Evolutionary conservation across 2,329 filamentous ascomycete genomes (phyloP), one percentile per base, ranked within the genome.

Genomic region (Aspergillus pseudonomiae): DNA sequence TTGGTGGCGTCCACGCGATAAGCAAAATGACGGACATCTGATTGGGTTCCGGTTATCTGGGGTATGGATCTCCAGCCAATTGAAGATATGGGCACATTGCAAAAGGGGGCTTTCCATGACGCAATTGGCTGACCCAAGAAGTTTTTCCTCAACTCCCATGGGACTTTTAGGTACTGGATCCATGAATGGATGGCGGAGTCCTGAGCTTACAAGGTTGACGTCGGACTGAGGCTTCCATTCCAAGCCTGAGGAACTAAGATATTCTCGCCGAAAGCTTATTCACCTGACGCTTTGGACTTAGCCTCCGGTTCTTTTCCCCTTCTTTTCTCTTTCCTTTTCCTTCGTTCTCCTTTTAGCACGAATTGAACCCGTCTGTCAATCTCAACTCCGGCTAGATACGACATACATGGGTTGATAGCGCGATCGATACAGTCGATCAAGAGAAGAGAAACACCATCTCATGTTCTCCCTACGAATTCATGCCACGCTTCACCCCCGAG

Each of bases 401-500:
- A 36, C 34, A 46, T 24, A 46, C n/a, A 46, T 46, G 21, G 43
- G 24, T 24, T 11, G 7, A 46, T 46, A 46, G 43, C n/a, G n/a
- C n/a, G 43, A 46, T 24, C n/a, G n/a, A 21, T 46, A 16, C n/a
- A 24, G 24, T 14, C 43, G 10, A 46, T n/a, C 7, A 41, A n/a
- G 39, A 41, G 39, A 41, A 41, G 7, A 7, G 39, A n/a, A 26
- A 26, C 21, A 26, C 11, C 14, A 19, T 30, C 26, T 14, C 59
- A 62, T 48, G 52, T 45, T 43, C 45, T 9, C 32, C 10, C 14
- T 10, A 10, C 34, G 16, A 39, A 59, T 59, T 41, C 41, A 67
- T 67, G 65, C 63, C 63, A 19, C 41, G 55, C 56, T 67, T 60
- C 52, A 65, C 36, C 53, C 45, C 50, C 39, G 56, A 63, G 46